Evolutionary conservation across 225 moss, liverwort and hornwort species (phyloP), one percentile per base, ranked within the genome.

Genomic region (Lunularia cruciata): DNA sequence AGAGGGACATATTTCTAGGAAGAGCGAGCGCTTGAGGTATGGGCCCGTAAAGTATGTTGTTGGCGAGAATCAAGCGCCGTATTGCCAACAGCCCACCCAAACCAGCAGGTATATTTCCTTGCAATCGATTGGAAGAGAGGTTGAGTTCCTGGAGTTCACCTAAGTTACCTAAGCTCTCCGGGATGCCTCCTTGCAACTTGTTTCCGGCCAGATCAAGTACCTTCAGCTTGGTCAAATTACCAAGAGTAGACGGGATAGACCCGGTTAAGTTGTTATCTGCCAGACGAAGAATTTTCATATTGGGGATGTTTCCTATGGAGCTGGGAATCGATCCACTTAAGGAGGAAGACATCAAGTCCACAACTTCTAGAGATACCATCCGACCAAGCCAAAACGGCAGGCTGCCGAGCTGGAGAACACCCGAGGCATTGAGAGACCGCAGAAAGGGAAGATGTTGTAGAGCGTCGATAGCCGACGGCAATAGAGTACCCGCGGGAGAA

Each of bases 171-270:
- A 84, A 54, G 22, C 79, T 49, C 25, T 47, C 33, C 11, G 92
- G 88, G 52, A 95, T 71, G n/a, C 57, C 38, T 31, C 92, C 92
- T 45, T 71, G 36, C n/a, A 95, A 77, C 31, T 72, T 67, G 54
- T 95, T 92, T n/a, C 40, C 54, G 1, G 88, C 92, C 5, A 95
- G 77, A 71, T 90, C 88, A 31, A 95, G 77, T n/a, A 49, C 26
- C 23, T 65, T 60, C 34, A 95, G 85, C 55, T 37, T 80, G 25
- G 58, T 77, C 28, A 92, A 71, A 80, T 75, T 83, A 20, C 86
- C 81, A 27, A 95, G 72, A 19, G 78, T 32, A 13, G 68, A 26
- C 45, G 86, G 87, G 62, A 88, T 49, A 1, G 34, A 33, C 58
- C 95, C 95, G 7, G 67, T 70, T 38, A 95, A 73, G 16, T 48